Evolutionary conservation across 345 rosid species (phyloP), one percentile per base, ranked within the genome.

Genomic region (Sisymbrium altissimum): DNA sequence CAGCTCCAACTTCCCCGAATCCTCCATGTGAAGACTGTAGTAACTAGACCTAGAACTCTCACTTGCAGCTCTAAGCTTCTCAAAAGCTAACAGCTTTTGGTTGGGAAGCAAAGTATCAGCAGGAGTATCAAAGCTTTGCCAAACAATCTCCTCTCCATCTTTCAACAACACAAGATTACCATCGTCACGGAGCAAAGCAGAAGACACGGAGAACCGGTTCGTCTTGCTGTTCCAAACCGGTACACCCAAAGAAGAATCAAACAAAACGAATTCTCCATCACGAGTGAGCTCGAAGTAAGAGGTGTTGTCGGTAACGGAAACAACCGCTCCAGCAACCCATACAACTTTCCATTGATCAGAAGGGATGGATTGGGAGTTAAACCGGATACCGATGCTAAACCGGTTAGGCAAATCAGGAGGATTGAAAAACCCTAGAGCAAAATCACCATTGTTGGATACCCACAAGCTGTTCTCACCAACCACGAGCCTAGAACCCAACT

Each of bases 51-150:
- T 65, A 3, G 82, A 76, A 78, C 75, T 83, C 67, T 68, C 80
- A 63, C 86, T 81, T 48, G 87, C 78, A 70, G 96, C 92, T 83
- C 96, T 81, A 60, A 92, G 89, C 27, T 64, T 81, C 44, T 70
- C 23, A 6, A 53, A 76, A 50, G 82, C 67, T 25, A 69, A 50
- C 4, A 92, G 70, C 73, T 73, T 81, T 87, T 92, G 97, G 29
- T 88, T 88, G 0, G 97, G 96, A 77, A 92, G 89, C 65, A 92
- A 83, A 0, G 94, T 85, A 67, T 89, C 83, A 13, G 86, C 76
- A 39, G 96, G 96, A 70, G 78, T 75, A 60, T 86, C 86, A 70
- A 89, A 92, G 79, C 94, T 92, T 72, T 92, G 84, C 96, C 96
- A 92, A 69, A 88, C 80, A 29, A 83, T 71, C 39, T 79, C 83